Evolutionary conservation across 106 monocot genomes (phyloP).

Genomic region (Platanthera guangdongensis): DNA sequence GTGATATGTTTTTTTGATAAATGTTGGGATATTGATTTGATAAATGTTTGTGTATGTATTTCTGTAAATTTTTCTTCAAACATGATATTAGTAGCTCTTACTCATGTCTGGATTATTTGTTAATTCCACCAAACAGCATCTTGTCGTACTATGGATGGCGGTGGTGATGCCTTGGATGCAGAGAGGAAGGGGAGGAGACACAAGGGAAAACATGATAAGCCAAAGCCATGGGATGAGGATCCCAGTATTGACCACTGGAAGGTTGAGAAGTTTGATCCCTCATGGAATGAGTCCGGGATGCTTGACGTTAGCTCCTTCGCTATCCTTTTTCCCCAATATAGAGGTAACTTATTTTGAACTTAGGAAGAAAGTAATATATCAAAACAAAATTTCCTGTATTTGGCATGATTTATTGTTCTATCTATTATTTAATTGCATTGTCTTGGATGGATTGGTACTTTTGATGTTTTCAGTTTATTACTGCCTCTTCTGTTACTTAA

Average conservation of each 20-base stretch:
- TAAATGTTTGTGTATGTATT: too few relatives aligned
- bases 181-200: conserved; percentile 27
- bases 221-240: conserved; percentile 99
- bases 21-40: too few relatives aligned
- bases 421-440: background rate
- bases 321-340: conserved; percentile 84
- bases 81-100: too few relatives aligned
- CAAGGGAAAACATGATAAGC: conserved; percentile 99
- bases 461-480: background rate
- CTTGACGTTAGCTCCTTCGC: conserved; percentile 95
- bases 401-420: background rate
- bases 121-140: background rate
- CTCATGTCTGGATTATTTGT: background rate
- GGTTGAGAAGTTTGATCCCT: conserved; percentile 90
- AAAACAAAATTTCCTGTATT: background rate
- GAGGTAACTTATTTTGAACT: conserved; percentile 32
- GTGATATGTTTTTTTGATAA: too few relatives aligned
- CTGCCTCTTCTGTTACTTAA: background rate
- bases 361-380: background rate
- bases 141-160: background rate
- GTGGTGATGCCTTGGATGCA: conserved; percentile 3
- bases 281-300: conserved; percentile 90
- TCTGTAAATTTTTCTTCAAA: too few relatives aligned
- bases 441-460: background rate
- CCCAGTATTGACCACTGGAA: conserved; percentile 96